Base-by-base conservation (phyloP, 2,329 filamentous ascomycete genomes). In the Nigrograna mackinnonii region DNA sequence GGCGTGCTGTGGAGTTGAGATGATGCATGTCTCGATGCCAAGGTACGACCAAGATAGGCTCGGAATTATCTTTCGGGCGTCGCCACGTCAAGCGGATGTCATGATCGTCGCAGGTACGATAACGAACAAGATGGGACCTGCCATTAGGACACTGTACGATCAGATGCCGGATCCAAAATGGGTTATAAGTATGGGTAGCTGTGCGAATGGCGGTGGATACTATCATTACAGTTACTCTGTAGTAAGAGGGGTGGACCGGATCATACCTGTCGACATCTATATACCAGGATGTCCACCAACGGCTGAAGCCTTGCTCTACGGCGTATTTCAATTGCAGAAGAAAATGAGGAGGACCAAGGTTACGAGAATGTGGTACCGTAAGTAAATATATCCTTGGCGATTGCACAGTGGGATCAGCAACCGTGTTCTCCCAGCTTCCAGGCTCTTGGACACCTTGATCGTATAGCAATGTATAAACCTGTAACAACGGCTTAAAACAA, bases 51-150 rank as follows among this genome's bases (percentile, higher is more conserved):
- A 94, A 67, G 89, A 95, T 74, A 84, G 90, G 35, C 79, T 94
- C 44, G 90, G 90, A 59, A 95, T 95, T 67, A 95, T 95, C 69
- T 95, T 95, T 81, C 86, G 89, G 61, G 90, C 89, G 45, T 92
- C 88, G 7, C 90, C 89, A 4, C 86, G 89, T 50, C 89, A 95
- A 72, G 89, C 89, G 44, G 90, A 96, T 69, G 87, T 95, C 54
- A 95, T 96, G 89, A 94, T 96, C 60, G 90, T 96, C 20, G 90
- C 91, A 19, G 91, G 91, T 46, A 96, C 91, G 21, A 80, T 96
- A 49, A 95, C 89, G 57, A 96, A 96, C 79, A 96, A 96, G 78
- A 96, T 96, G 91, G 90, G 89, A 1, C 89, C 91, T 2, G 91
- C 91, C 22, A 76, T 96, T 64, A 80, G 91, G 69, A 89, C 94